Evolutionary conservation across 768 basidiomycete species (phyloP).

Genomic region (Leucosporidium creatinivorum): DNA sequence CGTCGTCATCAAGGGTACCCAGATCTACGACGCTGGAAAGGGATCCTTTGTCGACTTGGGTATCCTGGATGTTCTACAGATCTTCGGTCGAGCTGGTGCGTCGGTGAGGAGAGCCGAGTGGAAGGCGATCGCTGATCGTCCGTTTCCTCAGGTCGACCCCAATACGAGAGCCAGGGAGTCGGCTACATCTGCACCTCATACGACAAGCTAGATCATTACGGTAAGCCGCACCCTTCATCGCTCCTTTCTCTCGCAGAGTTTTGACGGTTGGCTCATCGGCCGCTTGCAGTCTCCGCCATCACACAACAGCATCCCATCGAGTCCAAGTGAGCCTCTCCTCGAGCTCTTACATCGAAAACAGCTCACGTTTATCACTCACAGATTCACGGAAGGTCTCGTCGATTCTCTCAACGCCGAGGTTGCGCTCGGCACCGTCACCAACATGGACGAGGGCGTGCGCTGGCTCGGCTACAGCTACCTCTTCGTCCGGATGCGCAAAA

Average conservation of each 20-base stretch:
- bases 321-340: slow-evolving; percentile 60
- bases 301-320: slow-evolving; percentile 76
- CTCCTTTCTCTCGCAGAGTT: no score
- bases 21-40: slow-evolving; percentile 83
- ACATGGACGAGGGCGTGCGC: slow-evolving; percentile 71
- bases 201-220: slow-evolving; percentile 72
- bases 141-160: slow-evolving; percentile 55
- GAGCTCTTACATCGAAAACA: background rate
- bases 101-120: no score
- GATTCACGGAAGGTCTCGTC: slow-evolving; percentile 73
- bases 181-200: slow-evolving; percentile 93
- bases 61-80: slow-evolving; percentile 85
- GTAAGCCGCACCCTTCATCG: background rate
- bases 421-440: slow-evolving; percentile 85
- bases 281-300: slow-evolving; percentile 11
- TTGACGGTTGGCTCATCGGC: no score
- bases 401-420: slow-evolving; percentile 95
- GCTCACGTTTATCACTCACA: slow-evolving; percentile 27
- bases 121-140: background rate
- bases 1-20: slow-evolving; percentile 72
- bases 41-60: slow-evolving; percentile 88
- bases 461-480: slow-evolving; percentile 98
- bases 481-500: slow-evolving; percentile 87
- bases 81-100: slow-evolving; percentile 86
- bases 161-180: slow-evolving; percentile 73